These are phyloP conservation scores for Handroanthus guayacan DNA, from an alignment of 257 asterid genomes.

Conservation along the genomic window DNA sequence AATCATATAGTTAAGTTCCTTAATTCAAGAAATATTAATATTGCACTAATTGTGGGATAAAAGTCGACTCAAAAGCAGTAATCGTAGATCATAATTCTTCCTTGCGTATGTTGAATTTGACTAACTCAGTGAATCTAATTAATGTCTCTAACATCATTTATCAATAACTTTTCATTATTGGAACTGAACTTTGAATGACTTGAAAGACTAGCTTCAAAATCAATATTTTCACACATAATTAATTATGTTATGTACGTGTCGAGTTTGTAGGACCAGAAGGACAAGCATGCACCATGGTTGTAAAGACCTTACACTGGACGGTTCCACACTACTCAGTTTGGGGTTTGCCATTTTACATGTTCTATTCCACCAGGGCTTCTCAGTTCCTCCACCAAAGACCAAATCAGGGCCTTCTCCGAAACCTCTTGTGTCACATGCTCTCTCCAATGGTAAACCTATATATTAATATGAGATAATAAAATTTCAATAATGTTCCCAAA, in stretches of 20 bases:
- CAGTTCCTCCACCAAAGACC: constrained; percentile 86
- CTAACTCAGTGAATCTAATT: not conserved
- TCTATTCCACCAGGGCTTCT: constrained; percentile 89
- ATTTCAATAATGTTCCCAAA: no score
- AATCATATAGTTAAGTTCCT: not conserved
- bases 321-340: constrained; percentile 93
- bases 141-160: not conserved
- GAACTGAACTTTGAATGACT: constrained; percentile 28
- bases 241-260: not conserved
- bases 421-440: constrained; percentile 59
- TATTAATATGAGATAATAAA: no score
- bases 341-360: constrained; percentile 90
- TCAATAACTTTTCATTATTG: constrained; percentile 6
- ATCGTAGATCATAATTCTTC: not conserved
- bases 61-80: no score
- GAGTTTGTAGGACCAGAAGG: constrained; percentile 66
- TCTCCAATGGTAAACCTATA: constrained; percentile 66
- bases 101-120: not conserved
- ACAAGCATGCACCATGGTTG: constrained; percentile 79
- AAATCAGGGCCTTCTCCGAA: constrained; percentile 75
- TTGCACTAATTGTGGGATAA: no score
- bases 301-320: constrained; percentile 87
- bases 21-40: no score
- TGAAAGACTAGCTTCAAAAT: not conserved
- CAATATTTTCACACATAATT: not conserved